phyloP scores from a whole-genome alignment of 2,329 filamentous ascomycete genomes.

The Xylaria sp. region DNA sequence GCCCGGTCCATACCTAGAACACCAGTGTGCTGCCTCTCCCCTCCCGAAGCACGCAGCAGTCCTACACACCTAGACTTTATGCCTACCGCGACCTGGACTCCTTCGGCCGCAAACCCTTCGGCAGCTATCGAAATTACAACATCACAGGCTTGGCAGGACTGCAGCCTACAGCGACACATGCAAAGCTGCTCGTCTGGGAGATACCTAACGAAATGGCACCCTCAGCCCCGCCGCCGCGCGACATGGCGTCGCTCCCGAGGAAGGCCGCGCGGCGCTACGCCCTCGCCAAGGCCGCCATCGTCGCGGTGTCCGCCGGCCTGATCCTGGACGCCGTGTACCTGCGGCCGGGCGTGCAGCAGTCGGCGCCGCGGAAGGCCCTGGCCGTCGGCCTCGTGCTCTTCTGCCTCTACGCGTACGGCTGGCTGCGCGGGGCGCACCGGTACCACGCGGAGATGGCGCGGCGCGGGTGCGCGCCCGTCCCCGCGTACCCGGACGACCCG shows the following conservation, averaged over 20 bases:
- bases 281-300: constrained; percentile 6
- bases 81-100: too few species aligned
- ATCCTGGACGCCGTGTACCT: constrained; percentile 18
- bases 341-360: constrained; percentile 5
- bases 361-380: constrained; percentile 5
- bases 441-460: constrained; percentile 23
- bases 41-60: too few species aligned
- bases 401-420: constrained; percentile 17
- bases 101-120: too few species aligned
- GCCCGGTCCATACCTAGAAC: too few species aligned
- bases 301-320: constrained; percentile 7
- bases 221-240: not conserved
- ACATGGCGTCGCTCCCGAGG: constrained; percentile 18
- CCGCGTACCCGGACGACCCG: constrained; percentile 26
- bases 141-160: too few species aligned
- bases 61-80: too few species aligned
- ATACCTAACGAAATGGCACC: constrained; percentile 6
- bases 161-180: too few species aligned
- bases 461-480: constrained; percentile 26
- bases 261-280: constrained; percentile 24
- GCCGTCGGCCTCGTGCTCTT: constrained; percentile 14
- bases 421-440: constrained; percentile 20
- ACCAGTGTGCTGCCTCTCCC: too few species aligned
- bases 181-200: not conserved
- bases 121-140: too few species aligned